Evolutionary conservation across 768 basidiomycete species (phyloP), one percentile per base, ranked within the genome.

Genomic region (Lactarius deliciosus): DNA sequence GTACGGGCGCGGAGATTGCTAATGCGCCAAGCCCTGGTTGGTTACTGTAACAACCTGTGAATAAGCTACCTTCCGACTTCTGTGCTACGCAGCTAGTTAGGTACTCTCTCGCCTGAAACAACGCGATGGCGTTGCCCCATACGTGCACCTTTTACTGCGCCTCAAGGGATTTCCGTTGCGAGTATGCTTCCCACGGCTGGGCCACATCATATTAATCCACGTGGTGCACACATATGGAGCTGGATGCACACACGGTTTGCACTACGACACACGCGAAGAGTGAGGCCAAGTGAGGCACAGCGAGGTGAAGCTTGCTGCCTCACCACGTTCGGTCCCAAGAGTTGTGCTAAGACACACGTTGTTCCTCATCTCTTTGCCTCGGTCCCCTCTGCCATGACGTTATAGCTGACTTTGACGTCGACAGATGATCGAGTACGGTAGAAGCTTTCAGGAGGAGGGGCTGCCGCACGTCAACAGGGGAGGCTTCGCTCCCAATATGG

Each of bases 401-500:
- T 47, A 22, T 22, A 18, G 50, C 53, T 32, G 47, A 34, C 56
- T 36, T 55, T 32, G 61, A 54, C 60, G 18, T 61, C 9, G 62
- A 61, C 66, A 54, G 40, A 34, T 59, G 57, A 8, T 25, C 57
- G 63, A 60, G 34, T 60, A 64, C 43, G 34, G 28, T 22, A 68
- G 66, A 68, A 68, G 62, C 34, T 16, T 30, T 15, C 40, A 22
- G 38, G 47, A 28, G 50, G 62, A 47, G 32, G 38, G 22, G 25
- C 25, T 53, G n/a, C 25, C 38, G 34, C 58, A 53, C 32, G 34
- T 47, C 40, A 54, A 56, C 30, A 43, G 18, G 38, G 9, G 15
- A 13, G 30, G 7, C 50, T 66, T 66, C 61, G 57, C 22, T 60
- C 58, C 58, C 57, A 57, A 64, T 59, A 59, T 68, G 58, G 66